phyloP scores from a whole-genome alignment of 2,329 filamentous ascomycete genomes.

The Trichoderma sp. region DNA sequence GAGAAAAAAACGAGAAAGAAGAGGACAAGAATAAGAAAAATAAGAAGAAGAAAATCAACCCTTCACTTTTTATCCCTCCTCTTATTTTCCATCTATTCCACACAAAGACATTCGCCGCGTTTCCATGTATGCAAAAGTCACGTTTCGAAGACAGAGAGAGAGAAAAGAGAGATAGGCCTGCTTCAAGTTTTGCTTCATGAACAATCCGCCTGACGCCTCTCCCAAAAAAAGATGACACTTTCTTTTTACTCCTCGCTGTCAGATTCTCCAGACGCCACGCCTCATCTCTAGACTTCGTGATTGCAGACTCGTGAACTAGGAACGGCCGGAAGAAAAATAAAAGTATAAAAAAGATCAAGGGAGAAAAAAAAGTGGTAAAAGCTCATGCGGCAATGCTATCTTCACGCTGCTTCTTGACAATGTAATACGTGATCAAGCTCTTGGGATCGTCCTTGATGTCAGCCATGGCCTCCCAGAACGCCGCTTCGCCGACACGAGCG shows the following conservation, averaged over 20 bases:
- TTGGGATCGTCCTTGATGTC: constrained; percentile 68
- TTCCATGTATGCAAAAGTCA: background rate
- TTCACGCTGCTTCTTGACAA: constrained; percentile 67
- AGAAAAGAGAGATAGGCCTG: background rate
- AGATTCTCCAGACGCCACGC: background rate
- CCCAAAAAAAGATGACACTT: background rate
- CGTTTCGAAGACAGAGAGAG: background rate
- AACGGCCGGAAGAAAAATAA: background rate
- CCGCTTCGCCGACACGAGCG: constrained; percentile 54
- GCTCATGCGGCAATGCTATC: constrained; percentile 25
- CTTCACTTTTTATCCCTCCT: background rate
- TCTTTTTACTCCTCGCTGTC: background rate
- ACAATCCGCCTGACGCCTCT: background rate
- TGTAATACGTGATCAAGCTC: constrained; percentile 77
- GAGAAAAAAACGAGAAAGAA: background rate
- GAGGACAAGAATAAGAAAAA: background rate
- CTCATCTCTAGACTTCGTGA: background rate
- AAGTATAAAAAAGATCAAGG: background rate
- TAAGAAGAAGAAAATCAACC: background rate
- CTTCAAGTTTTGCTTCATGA: background rate
- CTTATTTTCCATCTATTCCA: background rate
- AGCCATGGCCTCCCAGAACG: constrained; percentile 67
- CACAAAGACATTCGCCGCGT: background rate
- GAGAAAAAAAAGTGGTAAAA: background rate
- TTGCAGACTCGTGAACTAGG: background rate